These are phyloP conservation scores for Prunus davidiana DNA, from an alignment of 306 rosid species.

Conservation along the genomic window DNA sequence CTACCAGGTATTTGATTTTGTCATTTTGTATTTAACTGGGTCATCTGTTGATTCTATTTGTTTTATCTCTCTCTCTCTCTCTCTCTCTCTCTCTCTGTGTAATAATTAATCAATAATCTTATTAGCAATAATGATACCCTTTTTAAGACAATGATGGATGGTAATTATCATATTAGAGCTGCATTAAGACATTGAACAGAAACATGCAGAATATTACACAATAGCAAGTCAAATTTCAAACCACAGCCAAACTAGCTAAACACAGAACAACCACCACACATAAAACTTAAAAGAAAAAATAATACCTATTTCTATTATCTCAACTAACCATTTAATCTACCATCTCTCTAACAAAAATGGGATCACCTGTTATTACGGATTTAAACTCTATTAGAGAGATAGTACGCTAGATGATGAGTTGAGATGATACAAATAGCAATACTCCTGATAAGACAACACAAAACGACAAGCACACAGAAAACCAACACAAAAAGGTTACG, in stretches of 20 bases:
- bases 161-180: background rate
- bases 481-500: background rate
- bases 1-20: background rate
- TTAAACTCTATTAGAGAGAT: background rate
- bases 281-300: too few relatives aligned
- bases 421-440: background rate
- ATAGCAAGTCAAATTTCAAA: background rate
- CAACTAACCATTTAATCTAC: too few relatives aligned
- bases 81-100: background rate
- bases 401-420: background rate
- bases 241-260: background rate
- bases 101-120: background rate
- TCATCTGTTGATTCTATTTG: background rate
- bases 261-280: background rate
- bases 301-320: too few relatives aligned
- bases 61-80: too few relatives aligned
- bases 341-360: too few relatives aligned
- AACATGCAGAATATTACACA: background rate
- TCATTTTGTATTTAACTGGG: background rate
- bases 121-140: background rate
- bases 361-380: too few relatives aligned
- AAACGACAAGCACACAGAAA: background rate
- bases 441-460: background rate
- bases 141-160: background rate
- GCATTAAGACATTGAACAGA: background rate